Base-by-base conservation (phyloP, 2,329 filamentous ascomycete species). In the Xylaria sp. region DNA sequence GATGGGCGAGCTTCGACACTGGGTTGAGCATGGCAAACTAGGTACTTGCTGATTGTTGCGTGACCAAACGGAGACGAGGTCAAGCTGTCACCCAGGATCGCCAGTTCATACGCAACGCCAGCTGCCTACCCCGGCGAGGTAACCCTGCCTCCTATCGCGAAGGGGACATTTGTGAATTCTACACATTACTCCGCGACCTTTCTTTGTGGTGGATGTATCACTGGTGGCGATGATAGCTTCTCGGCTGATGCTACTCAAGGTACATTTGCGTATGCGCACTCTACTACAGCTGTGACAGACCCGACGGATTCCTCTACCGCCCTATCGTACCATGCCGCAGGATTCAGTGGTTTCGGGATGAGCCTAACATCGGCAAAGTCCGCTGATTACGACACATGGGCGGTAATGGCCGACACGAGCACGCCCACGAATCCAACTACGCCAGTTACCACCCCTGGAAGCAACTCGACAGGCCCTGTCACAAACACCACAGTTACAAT, bases 131-230 rank as follows among this genome's bases (percentile, higher is more conserved):
- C 73, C 2, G 73, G 71, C 11, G 71, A 71, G 19, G 72, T 76
- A 26, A 72, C 72, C 11, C 62, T 77, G 16, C 64, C 65, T 1
- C 74, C 78, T 13, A 82, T 82, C 56, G 68, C 77, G 20, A 77
- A 78, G 19, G 79, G 79, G 21, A 81, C 78, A 1, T 80, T 76
- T 20, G 66, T 80, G 53, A 83, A 82, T 70, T 70, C 68, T 56
- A 82, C 80, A 1, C 77, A 82, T 58, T 77, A 76, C 63, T 77
- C 76, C 2, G 80, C 78, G 58, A 83, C 80, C 1, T 83, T 82
- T 66, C 72, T 83, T 37, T 84, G 80, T 62, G 67, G 72, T 42
- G 70, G 71, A 9, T 80, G 77, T 51, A 67, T 77, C 51, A 65
- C 67, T 17, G 65, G 66, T 4, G 72, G 74, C 50, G 59, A 65